Percentiles rank a stretch among this genome's conserved stretches.
phyloP scores from a whole-genome alignment of 371 early-diverging fungal genomes.

The Batrachochytrium dendrobatidis region DNA sequence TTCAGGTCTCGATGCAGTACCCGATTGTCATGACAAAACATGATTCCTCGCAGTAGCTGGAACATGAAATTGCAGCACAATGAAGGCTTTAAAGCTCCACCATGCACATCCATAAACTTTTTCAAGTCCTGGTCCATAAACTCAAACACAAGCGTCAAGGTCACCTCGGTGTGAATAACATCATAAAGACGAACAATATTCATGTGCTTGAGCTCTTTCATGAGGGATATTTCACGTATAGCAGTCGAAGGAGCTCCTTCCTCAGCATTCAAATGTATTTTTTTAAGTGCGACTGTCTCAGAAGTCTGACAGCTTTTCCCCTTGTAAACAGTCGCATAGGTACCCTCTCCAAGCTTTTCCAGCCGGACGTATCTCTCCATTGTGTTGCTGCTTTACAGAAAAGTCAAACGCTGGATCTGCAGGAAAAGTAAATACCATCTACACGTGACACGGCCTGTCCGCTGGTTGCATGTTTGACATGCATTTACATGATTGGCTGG shows the following conservation, averaged over 20 bases:
- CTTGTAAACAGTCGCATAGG: constrained; percentile 99
- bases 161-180: constrained; percentile 95
- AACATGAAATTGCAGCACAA: constrained; percentile 59
- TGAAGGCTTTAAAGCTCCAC: constrained; percentile 27
- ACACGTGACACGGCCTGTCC: too few relatives aligned
- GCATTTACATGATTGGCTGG: too few relatives aligned
- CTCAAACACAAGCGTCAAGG: constrained; percentile 96
- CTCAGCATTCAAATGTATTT: constrained; percentile 43
- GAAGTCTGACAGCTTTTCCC: constrained; percentile 81
- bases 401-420: not conserved
- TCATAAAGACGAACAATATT: constrained; percentile 93
- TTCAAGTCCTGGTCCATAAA: constrained; percentile 96
- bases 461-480: too few relatives aligned
- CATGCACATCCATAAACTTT: constrained; percentile 61
- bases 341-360: constrained; percentile 56
- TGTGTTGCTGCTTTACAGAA: not conserved
- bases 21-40: constrained; percentile 87
- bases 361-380: constrained; percentile 21
- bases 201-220: constrained; percentile 91
- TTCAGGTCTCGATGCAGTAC: constrained; percentile 96
- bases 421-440: too few relatives aligned
- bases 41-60: constrained; percentile 79
- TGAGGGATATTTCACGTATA: constrained; percentile 88
- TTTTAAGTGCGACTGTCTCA: constrained; percentile 94
- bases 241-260: constrained; percentile 39